phyloP scores from a whole-genome alignment of 177 flowering plant species.

The Vitis hybrid region DNA sequence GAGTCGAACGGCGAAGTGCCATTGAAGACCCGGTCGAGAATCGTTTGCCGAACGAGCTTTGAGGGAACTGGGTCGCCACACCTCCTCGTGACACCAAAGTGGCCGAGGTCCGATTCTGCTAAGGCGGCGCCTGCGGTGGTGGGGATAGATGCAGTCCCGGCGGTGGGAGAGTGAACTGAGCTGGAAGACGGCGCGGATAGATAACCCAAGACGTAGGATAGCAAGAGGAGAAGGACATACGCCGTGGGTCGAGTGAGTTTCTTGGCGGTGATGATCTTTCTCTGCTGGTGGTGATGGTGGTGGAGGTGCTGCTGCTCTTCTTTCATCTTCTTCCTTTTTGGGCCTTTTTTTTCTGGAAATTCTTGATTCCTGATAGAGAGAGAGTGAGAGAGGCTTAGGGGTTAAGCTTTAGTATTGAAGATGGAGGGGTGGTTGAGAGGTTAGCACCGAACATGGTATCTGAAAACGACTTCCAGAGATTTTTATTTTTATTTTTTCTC shows the following conservation, averaged over 20 bases:
- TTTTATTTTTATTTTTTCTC: too few relatives aligned
- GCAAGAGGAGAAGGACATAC: conserved; percentile 28
- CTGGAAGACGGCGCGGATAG: conserved; percentile 24
- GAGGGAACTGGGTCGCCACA: conserved; percentile 47
- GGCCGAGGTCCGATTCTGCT: conserved; percentile 21
- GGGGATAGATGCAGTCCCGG: conserved; percentile 2
- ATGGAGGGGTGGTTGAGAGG: too few relatives aligned
- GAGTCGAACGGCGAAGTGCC: conserved; percentile 46
- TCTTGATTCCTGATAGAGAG: background rate
- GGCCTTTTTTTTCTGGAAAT: background rate
- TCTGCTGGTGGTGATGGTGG: conserved; percentile 4
- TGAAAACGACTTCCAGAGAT: too few relatives aligned
- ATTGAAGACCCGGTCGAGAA: conserved; percentile 50
- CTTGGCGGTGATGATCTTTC: background rate
- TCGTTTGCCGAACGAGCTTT: conserved; percentile 34
- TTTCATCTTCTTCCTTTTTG: conserved; percentile 11
- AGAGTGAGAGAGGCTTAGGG: background rate
- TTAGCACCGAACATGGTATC: too few relatives aligned
- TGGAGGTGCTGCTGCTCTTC: conserved; percentile 12
- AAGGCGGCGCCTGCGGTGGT: background rate
- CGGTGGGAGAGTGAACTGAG: background rate
- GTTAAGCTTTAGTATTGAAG: background rate
- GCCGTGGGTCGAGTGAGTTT: conserved; percentile 18
- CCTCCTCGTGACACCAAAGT: conserved; percentile 33
- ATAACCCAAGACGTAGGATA: conserved; percentile 38